Evolutionary conservation across 805 yeast species (phyloP).

Genomic region (Isabelozyma pseudorhagii): DNA sequence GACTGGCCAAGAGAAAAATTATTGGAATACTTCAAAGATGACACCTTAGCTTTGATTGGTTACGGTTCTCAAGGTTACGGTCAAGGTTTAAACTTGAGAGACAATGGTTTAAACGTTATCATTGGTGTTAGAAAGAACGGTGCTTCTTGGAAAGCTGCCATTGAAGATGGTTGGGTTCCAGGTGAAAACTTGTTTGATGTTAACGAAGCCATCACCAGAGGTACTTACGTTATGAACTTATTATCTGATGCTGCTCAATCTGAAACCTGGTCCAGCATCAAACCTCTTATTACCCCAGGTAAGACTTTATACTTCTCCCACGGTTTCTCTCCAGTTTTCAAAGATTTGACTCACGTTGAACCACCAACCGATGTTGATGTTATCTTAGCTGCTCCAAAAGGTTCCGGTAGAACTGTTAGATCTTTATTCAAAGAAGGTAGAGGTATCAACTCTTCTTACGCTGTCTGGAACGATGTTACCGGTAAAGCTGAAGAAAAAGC

Average conservation of each 20-base stretch:
- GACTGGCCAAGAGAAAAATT: slow-evolving; percentile 99
- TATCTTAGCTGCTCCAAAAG: slow-evolving; percentile 99
- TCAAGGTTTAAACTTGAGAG: slow-evolving; percentile 98
- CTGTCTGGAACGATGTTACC: slow-evolving; percentile 98
- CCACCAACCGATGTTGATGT: slow-evolving; percentile 95
- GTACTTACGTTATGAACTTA: slow-evolving; percentile 96
- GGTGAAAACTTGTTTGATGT: slow-evolving; percentile 97
- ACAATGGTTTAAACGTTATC: slow-evolving; percentile 96
- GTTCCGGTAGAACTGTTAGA: slow-evolving; percentile 99
- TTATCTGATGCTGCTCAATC: slow-evolving; percentile 99
- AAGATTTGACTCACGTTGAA: slow-evolving; percentile 93
- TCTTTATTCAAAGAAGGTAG: slow-evolving; percentile 99
- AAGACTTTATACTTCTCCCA: slow-evolving; percentile 98
- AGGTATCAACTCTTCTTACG: slow-evolving; percentile 99
- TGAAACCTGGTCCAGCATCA: slow-evolving; percentile 88
- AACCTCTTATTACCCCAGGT: slow-evolving; percentile 92
- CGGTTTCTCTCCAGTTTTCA: slow-evolving; percentile 99
- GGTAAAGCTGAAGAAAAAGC: slow-evolving; percentile 99
- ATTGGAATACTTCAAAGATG: slow-evolving; percentile 94
- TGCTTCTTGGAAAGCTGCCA: slow-evolving; percentile 99
- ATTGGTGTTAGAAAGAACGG: slow-evolving; percentile 98
- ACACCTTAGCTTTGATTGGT: slow-evolving; percentile 96
- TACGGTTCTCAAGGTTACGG: slow-evolving; percentile 99
- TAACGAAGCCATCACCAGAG: slow-evolving; percentile 85
- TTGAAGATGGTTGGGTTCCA: slow-evolving; percentile 99